A percentile compares a stretch with the other conserved stretches of the same genome.
phyloP scores from a whole-genome alignment of 169 alveolate species.

The Cryptosporidium meleagridis region DNA sequence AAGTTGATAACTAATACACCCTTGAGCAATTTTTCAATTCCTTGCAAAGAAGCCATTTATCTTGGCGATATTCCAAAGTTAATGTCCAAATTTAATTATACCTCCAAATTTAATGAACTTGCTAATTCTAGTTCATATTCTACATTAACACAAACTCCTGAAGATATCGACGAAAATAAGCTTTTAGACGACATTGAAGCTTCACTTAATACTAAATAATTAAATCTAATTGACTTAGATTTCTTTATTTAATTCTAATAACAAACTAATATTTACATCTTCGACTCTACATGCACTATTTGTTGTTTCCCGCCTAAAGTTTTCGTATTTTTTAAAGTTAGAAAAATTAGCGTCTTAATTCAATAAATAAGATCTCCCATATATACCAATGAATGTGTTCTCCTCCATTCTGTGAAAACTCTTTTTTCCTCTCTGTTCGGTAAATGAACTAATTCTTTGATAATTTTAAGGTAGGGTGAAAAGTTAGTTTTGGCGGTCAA shows the following conservation, averaged over 20 bases:
- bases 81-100: background rate
- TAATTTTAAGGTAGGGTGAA: background rate
- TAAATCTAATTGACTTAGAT: background rate
- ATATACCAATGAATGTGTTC: background rate
- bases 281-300: conserved; percentile 8
- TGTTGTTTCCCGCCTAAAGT: background rate
- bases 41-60: conserved; percentile 60
- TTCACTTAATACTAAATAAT: background rate
- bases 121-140: background rate
- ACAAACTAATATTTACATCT: background rate
- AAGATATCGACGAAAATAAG: conserved; percentile 9
- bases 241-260: background rate
- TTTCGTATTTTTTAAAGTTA: background rate
- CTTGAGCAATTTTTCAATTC: conserved; percentile 5
- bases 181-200: conserved; percentile 9
- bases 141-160: background rate
- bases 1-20: background rate
- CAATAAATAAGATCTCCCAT: background rate
- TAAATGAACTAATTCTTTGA: no score
- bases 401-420: background rate
- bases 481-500: conserved; percentile 10
- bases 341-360: background rate
- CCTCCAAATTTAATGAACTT: background rate
- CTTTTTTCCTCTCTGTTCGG: background rate
- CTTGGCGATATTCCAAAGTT: conserved; percentile 26